phyloP scores from a whole-genome alignment of 768 basidiomycete species.

The Leccinellum rugosiceps region DNA sequence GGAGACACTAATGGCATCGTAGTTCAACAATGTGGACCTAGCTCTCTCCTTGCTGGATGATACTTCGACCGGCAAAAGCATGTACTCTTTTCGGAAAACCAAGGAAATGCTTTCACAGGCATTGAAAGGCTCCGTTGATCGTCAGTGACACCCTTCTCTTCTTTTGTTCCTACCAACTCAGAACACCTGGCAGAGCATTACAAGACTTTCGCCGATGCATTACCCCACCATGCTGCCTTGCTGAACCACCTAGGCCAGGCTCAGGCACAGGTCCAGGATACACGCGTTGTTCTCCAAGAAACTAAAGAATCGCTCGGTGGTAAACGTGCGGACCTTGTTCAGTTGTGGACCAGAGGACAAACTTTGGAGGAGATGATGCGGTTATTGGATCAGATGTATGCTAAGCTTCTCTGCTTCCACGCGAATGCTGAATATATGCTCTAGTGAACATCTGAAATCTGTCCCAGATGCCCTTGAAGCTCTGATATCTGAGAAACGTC shows the following conservation, averaged over 20 bases:
- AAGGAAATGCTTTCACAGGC: conserved; percentile 77
- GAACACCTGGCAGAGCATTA: conserved; percentile 66
- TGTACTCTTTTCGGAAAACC: conserved; percentile 72
- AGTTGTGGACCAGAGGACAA: conserved; percentile 85
- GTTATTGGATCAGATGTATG: conserved; percentile 92
- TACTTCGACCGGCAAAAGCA: conserved; percentile 66
- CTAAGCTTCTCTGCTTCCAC: conserved; percentile 7
- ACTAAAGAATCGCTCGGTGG: conserved; percentile 75
- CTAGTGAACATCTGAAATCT: conserved; percentile 83
- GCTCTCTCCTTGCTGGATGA: conserved; percentile 87
- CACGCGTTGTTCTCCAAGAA: conserved; percentile 70
- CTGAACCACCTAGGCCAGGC: conserved; percentile 67
- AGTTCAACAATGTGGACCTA: conserved; percentile 95
- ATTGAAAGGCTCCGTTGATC: conserved; percentile 84
- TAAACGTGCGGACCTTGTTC: conserved; percentile 86
- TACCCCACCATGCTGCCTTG: conserved; percentile 85
- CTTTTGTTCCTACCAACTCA: conserved; percentile 1
- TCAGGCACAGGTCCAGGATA: conserved; percentile 70
- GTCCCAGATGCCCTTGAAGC: conserved; percentile 92
- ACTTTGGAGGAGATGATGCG: conserved; percentile 94
- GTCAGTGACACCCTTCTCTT: conserved; percentile 42
- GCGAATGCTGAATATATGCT: conserved; percentile 15
- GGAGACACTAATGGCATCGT: conserved; percentile 9
- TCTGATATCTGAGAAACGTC: conserved; percentile 92
- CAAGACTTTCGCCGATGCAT: conserved; percentile 89